Conservation (phyloP, 2,329 filamentous ascomycete genomes). For the Sporothrix inflata region DNA sequence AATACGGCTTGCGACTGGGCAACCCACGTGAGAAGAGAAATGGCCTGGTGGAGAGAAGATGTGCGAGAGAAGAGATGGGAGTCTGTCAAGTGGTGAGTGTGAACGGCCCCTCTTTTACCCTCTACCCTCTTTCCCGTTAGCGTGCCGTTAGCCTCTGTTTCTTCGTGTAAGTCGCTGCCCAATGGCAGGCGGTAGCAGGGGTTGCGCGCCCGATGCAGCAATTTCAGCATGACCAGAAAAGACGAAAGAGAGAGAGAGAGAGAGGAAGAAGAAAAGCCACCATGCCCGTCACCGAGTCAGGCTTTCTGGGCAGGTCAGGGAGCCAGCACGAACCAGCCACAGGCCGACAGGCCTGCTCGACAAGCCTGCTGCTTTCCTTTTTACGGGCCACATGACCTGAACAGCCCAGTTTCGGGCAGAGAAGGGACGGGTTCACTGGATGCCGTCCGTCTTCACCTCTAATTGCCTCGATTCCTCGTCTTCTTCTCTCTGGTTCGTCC, state of each 20-base stretch:
- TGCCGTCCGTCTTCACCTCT: not conserved
- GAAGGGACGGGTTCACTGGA: not conserved
- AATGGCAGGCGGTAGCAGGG: conserved; percentile 23
- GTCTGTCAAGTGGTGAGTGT: not conserved
- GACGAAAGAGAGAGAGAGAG: not conserved
- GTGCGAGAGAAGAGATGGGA: not conserved
- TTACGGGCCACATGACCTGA: conserved; percentile 1
- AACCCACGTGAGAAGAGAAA: not conserved
- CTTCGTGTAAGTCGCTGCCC: conserved; percentile 22
- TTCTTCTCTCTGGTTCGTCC: not conserved
- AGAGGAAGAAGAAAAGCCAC: not conserved
- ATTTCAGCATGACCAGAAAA: conserved; percentile 17
- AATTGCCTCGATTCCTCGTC: not conserved
- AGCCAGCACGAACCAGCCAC: not conserved
- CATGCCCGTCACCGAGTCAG: not conserved
- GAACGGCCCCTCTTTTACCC: not conserved
- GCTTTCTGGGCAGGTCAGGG: not conserved
- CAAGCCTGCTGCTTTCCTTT: not conserved
- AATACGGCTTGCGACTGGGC: not conserved
- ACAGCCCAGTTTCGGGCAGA: not conserved
- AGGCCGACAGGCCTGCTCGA: not conserved
- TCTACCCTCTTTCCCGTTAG: not conserved
- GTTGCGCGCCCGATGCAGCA: conserved; percentile 2
- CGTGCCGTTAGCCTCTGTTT: conserved; percentile 16
- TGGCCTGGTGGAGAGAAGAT: too few relatives aligned